phyloP scores from a whole-genome alignment of 2,329 filamentous ascomycete genomes.

The Fusarium xylarioides region DNA sequence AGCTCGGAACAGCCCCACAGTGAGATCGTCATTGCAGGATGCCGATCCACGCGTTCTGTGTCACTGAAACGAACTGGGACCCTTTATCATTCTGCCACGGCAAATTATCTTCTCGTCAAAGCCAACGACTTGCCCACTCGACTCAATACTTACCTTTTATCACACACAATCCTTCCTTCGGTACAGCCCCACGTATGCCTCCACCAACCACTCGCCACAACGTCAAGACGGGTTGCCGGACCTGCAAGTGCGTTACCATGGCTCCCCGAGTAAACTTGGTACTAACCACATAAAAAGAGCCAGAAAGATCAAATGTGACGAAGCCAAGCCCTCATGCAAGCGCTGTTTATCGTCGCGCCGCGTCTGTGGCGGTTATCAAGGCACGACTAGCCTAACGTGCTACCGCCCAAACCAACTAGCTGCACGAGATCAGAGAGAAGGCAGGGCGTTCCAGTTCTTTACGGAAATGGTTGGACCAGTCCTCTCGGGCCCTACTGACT shows the following conservation, averaged over 20 bases:
- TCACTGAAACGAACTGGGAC: background rate
- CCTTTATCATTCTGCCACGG: background rate
- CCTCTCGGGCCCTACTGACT: slow-evolving; percentile 14
- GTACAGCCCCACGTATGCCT: background rate
- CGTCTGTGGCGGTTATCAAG: background rate
- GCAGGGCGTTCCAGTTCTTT: slow-evolving; percentile 24
- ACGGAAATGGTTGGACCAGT: slow-evolving; percentile 10
- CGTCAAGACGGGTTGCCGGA: background rate
- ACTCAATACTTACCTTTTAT: background rate
- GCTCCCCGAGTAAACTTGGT: background rate
- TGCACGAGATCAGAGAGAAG: slow-evolving; percentile 3
- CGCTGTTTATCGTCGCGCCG: background rate
- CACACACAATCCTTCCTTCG: background rate
- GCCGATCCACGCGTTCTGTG: background rate
- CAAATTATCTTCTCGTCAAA: background rate
- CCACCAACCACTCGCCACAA: background rate
- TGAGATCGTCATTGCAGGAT: background rate
- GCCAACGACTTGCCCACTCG: background rate
- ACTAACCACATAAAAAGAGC: background rate
- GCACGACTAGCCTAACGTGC: background rate
- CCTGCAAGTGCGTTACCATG: background rate
- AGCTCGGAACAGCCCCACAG: slow-evolving; percentile 1
- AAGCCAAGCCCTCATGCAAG: background rate
- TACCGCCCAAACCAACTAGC: slow-evolving; percentile 11
- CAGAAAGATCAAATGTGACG: slow-evolving; percentile 10